Percentiles rank a stretch among this genome's conserved stretches.
Evolutionary conservation across 257 asterid genomes (phyloP).

Genomic region (Knoxia roxburghii): DNA sequence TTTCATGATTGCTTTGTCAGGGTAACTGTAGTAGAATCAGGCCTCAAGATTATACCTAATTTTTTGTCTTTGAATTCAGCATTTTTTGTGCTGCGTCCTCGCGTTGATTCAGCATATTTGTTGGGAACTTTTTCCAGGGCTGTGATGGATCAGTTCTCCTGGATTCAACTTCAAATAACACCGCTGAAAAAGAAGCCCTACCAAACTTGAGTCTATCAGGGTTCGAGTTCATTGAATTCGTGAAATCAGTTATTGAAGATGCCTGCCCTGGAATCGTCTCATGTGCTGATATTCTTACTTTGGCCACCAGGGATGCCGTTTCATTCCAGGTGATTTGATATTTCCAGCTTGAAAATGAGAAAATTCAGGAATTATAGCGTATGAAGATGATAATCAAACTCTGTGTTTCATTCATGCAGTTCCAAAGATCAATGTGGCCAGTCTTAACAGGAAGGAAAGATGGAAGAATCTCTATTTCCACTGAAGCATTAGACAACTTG

Average conservation of each 20-base stretch:
- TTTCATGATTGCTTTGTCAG: constrained; percentile 79
- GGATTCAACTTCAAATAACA: constrained; percentile 36
- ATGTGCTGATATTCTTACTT: constrained; percentile 67
- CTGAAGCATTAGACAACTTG: constrained; percentile 16
- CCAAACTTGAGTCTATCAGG: constrained; percentile 55
- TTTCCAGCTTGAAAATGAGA: no score
- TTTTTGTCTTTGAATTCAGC: no score
- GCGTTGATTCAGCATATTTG: no score
- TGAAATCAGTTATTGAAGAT: constrained; percentile 47
- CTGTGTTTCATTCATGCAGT: constrained; percentile 6
- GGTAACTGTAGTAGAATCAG: constrained; percentile 24
- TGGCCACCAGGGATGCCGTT: constrained; percentile 40
- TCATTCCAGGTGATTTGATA: constrained; percentile 25
- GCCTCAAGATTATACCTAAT: neutral
- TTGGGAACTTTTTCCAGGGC: constrained; percentile 59
- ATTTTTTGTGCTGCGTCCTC: no score
- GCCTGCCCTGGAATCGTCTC: constrained; percentile 64
- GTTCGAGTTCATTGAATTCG: constrained; percentile 42
- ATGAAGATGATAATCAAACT: no score
- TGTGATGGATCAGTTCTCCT: constrained; percentile 62
- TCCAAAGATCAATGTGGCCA: constrained; percentile 10
- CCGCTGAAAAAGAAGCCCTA: constrained; percentile 49
- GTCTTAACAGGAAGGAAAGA: constrained; percentile 28
- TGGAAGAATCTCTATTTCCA: constrained; percentile 21
- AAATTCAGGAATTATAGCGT: no score